Evolutionary conservation across 306 rosid species (phyloP).

Genomic region (Rosa persica): DNA sequence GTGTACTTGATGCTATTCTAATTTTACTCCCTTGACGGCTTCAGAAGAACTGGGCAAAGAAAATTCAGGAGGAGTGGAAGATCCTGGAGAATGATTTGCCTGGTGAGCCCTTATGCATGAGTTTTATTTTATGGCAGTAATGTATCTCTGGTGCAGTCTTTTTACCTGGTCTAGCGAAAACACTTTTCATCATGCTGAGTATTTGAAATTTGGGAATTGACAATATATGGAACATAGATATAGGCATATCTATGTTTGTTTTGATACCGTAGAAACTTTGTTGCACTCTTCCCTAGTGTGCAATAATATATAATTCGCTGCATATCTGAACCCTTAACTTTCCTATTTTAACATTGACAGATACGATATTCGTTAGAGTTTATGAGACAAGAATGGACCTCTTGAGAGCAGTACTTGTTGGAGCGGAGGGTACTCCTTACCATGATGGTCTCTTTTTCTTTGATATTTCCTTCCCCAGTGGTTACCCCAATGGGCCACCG

Average conservation of each 20-base stretch:
- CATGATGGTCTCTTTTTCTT: slow-evolving; percentile 92
- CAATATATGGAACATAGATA: slow-evolving; percentile 11
- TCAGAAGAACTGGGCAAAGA: slow-evolving; percentile 60
- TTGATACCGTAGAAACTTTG: background rate
- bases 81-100: slow-evolving; percentile 82
- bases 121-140: slow-evolving; percentile 8
- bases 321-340: slow-evolving; percentile 23
- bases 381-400: slow-evolving; percentile 84
- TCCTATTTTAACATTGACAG: slow-evolving; percentile 33
- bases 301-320: background rate
- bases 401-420: slow-evolving; percentile 86
- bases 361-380: slow-evolving; percentile 73
- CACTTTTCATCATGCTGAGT: background rate
- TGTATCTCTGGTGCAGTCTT: slow-evolving; percentile 14
- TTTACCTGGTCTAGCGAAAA: background rate
- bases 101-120: slow-evolving; percentile 43
- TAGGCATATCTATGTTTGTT: slow-evolving; percentile 9
- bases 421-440: slow-evolving; percentile 94
- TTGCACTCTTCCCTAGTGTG: background rate
- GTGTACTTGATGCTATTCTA: slow-evolving; percentile 3
- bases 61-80: slow-evolving; percentile 85
- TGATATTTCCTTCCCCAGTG: slow-evolving; percentile 67
- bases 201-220: slow-evolving; percentile 9
- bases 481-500: slow-evolving; percentile 78
- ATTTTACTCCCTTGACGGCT: slow-evolving; percentile 38